phyloP scores from a whole-genome alignment of 768 basidiomycete species.

The Pleurotus giganteus region DNA sequence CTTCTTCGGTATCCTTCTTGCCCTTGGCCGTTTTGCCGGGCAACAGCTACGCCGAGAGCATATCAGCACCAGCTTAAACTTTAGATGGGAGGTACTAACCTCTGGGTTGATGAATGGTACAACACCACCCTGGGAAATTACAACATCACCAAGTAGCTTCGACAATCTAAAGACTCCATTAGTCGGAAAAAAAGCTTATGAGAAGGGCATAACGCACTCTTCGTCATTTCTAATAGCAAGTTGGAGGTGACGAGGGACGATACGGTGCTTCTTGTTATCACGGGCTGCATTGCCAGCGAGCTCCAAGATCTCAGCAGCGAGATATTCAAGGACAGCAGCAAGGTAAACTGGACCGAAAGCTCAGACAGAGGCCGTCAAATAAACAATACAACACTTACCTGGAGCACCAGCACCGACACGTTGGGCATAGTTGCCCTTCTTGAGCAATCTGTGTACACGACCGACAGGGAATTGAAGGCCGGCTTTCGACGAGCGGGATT shows the following conservation, averaged over 20 bases:
- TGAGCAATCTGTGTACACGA: conserved; percentile 75
- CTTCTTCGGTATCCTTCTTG: conserved; percentile 48
- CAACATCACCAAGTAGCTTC: conserved; percentile 76
- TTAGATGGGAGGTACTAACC: conserved; percentile 17
- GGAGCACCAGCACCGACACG: conserved; percentile 78
- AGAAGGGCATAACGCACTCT: conserved; percentile 37
- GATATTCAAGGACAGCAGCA: conserved; percentile 78
- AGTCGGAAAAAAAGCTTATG: background rate
- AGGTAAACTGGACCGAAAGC: conserved; percentile 54
- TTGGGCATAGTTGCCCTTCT: conserved; percentile 72
- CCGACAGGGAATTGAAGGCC: conserved; percentile 74
- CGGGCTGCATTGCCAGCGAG: conserved; percentile 74
- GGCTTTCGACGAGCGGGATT: conserved; percentile 60
- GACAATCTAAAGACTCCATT: conserved; percentile 43
- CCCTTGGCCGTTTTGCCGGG: conserved; percentile 42
- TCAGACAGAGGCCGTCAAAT: background rate
- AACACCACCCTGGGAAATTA: conserved; percentile 85
- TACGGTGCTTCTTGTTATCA: conserved; percentile 78
- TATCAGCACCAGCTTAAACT: background rate
- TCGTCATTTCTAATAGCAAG: conserved; percentile 83
- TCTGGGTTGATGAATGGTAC: conserved; percentile 65
- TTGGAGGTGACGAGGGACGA: conserved; percentile 79
- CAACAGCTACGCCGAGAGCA: conserved; percentile 31
- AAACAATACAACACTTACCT: conserved; percentile 28
- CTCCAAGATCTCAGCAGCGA: conserved; percentile 82